phyloP scores from a whole-genome alignment of 768 basidiomycete species.

The Rhizopogon rudus region DNA sequence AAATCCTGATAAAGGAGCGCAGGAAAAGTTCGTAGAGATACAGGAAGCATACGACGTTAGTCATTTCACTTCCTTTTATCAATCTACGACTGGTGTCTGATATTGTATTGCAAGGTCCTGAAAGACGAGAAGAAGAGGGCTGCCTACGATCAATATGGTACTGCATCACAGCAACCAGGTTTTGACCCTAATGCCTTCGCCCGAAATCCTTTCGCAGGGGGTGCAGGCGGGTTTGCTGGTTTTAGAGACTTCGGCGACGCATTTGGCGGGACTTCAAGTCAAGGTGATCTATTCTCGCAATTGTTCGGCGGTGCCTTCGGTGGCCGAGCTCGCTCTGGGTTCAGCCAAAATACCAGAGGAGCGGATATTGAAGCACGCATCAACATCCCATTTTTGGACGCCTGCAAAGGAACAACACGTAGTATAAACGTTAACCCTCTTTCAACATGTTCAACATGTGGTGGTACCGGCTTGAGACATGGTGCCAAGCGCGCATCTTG shows the following conservation, averaged over 20 bases:
- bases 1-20: slow-evolving; percentile 86
- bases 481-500: slow-evolving; percentile 84
- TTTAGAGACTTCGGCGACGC: slow-evolving; percentile 67
- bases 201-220: slow-evolving; percentile 43
- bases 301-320: slow-evolving; percentile 71
- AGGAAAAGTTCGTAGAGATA: slow-evolving; percentile 93
- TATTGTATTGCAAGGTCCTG: slow-evolving; percentile 53
- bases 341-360: slow-evolving; percentile 48
- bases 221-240: slow-evolving; percentile 57
- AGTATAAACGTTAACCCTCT: slow-evolving; percentile 77
- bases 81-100: slow-evolving; percentile 13
- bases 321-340: slow-evolving; percentile 41
- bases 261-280: slow-evolving; percentile 42
- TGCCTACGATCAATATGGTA: slow-evolving; percentile 87
- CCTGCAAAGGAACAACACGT: slow-evolving; percentile 84
- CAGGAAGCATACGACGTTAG: slow-evolving; percentile 95
- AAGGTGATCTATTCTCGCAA: slow-evolving; percentile 76
- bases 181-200: slow-evolving; percentile 89
- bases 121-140: slow-evolving; percentile 94
- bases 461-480: slow-evolving; percentile 79
- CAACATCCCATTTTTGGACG: slow-evolving; percentile 83
- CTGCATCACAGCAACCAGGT: slow-evolving; percentile 88
- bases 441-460: slow-evolving; percentile 78
- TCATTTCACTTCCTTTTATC: slow-evolving; percentile 8
- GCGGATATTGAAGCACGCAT: slow-evolving; percentile 79